These are phyloP conservation scores for Potentilla sterilis DNA, from an alignment of 306 rosid genomes.

Conservation along the genomic window DNA sequence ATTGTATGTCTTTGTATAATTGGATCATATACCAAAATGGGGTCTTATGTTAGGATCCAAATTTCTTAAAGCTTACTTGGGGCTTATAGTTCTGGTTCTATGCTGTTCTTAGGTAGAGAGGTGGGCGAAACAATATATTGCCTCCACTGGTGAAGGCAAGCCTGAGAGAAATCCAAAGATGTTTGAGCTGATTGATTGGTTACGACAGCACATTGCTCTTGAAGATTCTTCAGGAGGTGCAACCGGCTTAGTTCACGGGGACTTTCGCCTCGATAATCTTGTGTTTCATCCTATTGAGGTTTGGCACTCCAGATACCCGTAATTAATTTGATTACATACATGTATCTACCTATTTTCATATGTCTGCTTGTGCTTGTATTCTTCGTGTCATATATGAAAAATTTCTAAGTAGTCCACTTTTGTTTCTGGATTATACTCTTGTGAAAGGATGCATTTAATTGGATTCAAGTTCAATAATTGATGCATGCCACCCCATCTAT, in stretches of 20 bases:
- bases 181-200: constrained; percentile 79
- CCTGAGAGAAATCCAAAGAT: constrained; percentile 80
- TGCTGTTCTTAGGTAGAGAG: constrained; percentile 70
- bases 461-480: not conserved
- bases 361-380: not conserved
- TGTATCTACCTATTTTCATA: not conserved
- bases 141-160: constrained; percentile 78
- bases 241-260: constrained; percentile 94
- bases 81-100: constrained; percentile 5
- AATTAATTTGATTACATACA: not conserved
- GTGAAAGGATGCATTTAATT: not conserved
- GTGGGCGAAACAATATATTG: constrained; percentile 84
- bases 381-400: not conserved
- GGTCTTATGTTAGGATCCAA: not conserved
- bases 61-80: not conserved
- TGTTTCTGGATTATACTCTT: not conserved
- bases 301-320: constrained; percentile 22
- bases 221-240: constrained; percentile 80
- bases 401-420: not conserved
- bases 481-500: not conserved
- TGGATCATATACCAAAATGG: not conserved
- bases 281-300: constrained; percentile 93
- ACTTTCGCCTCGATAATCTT: constrained; percentile 89
- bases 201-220: constrained; percentile 58
- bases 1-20: not conserved